These are phyloP conservation scores for Colletotrichum horii DNA, from an alignment of 2,329 filamentous ascomycete species.

Conservation along the genomic window DNA sequence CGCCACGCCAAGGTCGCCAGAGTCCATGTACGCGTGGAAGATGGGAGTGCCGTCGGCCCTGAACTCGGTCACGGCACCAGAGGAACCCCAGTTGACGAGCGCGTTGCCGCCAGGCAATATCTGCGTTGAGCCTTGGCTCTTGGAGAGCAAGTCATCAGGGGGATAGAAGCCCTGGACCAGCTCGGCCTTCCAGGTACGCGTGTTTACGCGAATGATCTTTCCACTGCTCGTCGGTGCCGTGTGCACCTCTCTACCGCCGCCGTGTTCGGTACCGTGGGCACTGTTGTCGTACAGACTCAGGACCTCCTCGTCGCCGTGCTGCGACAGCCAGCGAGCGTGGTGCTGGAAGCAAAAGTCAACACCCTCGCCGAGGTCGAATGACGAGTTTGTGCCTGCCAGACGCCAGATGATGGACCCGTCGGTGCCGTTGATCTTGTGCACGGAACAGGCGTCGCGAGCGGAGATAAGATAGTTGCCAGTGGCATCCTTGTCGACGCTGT, in stretches of 20 bases:
- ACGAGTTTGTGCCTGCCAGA: conserved; percentile 52
- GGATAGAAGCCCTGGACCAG: conserved; percentile 52
- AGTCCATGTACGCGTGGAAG: conserved; percentile 56
- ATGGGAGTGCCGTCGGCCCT: conserved; percentile 51
- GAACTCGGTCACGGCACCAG: conserved; percentile 53
- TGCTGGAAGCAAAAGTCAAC: conserved; percentile 55
- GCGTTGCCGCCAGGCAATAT: conserved; percentile 57
- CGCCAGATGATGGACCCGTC: conserved; percentile 57
- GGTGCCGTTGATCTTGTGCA: conserved; percentile 50
- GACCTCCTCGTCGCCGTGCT: conserved; percentile 47
- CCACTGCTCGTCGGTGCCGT: conserved; percentile 44
- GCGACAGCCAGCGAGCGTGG: conserved; percentile 47
- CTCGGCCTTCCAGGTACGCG: conserved; percentile 48
- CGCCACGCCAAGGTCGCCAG: conserved; percentile 36
- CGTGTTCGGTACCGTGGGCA: conserved; percentile 49
- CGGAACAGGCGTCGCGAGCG: conserved; percentile 37
- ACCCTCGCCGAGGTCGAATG: conserved; percentile 37
- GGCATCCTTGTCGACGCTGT: conserved; percentile 42
- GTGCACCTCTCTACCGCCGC: conserved; percentile 27
- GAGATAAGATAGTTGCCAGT: conserved; percentile 34
- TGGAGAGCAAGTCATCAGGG: conserved; percentile 52
- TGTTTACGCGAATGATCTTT: conserved; percentile 52
- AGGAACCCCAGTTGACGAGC: conserved; percentile 62
- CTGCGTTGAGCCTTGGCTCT: conserved; percentile 57
- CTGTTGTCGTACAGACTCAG: conserved; percentile 59